Evolutionary conservation across 2,329 filamentous ascomycete species (phyloP), one percentile per base, ranked within the genome.

Genomic region (Xylariaceae sp.): DNA sequence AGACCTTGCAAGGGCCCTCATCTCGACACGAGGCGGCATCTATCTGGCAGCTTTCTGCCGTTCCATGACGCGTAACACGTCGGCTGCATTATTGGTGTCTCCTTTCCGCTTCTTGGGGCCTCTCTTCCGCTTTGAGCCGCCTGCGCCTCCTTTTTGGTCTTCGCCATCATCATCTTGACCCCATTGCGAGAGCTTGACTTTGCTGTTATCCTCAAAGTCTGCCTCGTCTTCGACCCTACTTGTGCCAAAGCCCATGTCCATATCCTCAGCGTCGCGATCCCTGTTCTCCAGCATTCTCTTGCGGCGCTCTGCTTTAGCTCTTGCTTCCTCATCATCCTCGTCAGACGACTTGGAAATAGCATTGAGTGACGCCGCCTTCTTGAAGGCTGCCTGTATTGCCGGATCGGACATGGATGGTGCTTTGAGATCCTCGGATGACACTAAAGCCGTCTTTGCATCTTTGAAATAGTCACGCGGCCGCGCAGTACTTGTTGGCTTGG

Each of bases 181-280:
- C 68, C 84, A 85, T 49, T 76, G 64, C 24, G 75, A 77, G 35
- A 89, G 58, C 61, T 83, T 85, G 42, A 86, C 63, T 45, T 72
- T 77, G 27, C 65, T 68, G 54, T 61, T 64, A 16, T 61, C 64
- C 15, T 88, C 84, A 43, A 82, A 74, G 43, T 94, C 89, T 39
- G 89, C 89, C 31, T 89, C 88, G 51, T 95, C 92, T 34, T 85
- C 88, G 50, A 86, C 81, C 18, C 90, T 74, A 52, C 83, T 92
- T 14, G 80, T 85, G 21, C 92, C 92, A 52, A 98, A 96, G 39
- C 89, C 90, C 68, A 96, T 76, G 52, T 98, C 92, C 62, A 98
- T 73, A 60, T 98, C 90, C 37, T 90, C 80, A 30, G 88, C 77
- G 55, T 96, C 90, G 30, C 89, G 75, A 46, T 84, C 82, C 35